Evolutionary conservation across 805 yeast species (phyloP), one percentile per base, ranked within the genome.

Genomic region (Kockiozyma suomiensis): DNA sequence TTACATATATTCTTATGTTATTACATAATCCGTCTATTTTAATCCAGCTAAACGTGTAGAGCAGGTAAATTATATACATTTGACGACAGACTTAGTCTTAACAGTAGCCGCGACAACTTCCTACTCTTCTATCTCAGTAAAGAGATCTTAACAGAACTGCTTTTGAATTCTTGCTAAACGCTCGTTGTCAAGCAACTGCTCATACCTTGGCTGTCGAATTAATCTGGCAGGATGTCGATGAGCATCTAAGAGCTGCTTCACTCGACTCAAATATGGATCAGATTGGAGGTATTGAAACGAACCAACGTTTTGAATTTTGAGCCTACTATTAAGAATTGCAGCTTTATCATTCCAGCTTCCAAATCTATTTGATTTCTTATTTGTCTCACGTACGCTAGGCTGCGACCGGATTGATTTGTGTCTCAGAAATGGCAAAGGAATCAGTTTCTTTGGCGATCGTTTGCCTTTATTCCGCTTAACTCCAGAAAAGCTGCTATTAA

Each of bases 181-280:
- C 40, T 38, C 41, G n/a, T 4, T 40, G 13, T n/a, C 50, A 13
- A 56, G 50, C 7, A 50, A 21, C 43, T 42, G 55, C 26, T 56
- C 59, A 50, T 50, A 56, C 42, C 59, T 25, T 17, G 59, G 59
- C 26, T 50, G 49, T 30, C 37, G 30, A 3, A 13, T 17, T 46
- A 30, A 50, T 38, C 51, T 32, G 4, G 26, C 17, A 8, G 42
- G 48, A 35, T 51, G 17, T 19, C 61, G 32, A 26, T 51, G 25
- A 5, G 61, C 61, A 25, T 57, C 61, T 15, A 57, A 46, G 6
- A 51, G 26, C 37, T 57, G 61, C 38, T 47, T 45, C 41, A 57
- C 61, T 1, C 61, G 52, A 28, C 42, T 43, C 32, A 19, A 21
- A 43, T 57, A 51, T 8, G 61, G 61, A 46, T 57, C 61, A 2